phyloP scores from a whole-genome alignment of 1,139 yeast species.

The Suhomyces kunorum region DNA sequence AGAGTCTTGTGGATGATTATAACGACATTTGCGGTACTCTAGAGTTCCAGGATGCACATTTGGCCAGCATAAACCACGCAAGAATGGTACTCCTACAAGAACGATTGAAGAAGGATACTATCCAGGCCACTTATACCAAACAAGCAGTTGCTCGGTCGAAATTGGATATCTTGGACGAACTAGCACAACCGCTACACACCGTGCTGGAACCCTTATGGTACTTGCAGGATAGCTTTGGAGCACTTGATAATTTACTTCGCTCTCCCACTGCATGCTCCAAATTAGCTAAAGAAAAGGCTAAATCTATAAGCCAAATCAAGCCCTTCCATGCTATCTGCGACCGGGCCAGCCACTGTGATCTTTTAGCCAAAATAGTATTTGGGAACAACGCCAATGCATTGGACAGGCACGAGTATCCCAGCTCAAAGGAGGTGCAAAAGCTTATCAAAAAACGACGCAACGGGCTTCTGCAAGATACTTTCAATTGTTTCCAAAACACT shows the following conservation, averaged over 20 bases:
- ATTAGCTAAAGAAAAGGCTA: conserved; percentile 46
- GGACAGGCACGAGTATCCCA: conserved; percentile 6
- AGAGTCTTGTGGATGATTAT: conserved; percentile 21
- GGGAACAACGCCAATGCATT: conserved; percentile 20
- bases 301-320: conserved; percentile 33
- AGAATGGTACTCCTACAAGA: conserved; percentile 21
- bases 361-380: conserved; percentile 31
- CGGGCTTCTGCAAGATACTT: conserved; percentile 26
- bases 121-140: not conserved
- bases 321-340: conserved; percentile 59
- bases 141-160: not conserved
- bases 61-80: conserved; percentile 19
- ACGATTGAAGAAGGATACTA: not conserved
- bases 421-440: conserved; percentile 13
- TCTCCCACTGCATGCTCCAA: conserved; percentile 32
- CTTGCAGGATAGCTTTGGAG: conserved; percentile 7
- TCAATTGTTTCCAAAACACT: conserved; percentile 47
- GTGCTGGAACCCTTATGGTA: conserved; percentile 2
- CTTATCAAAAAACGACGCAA: conserved; percentile 16
- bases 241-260: conserved; percentile 20
- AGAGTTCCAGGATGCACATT: not conserved
- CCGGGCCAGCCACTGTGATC: conserved; percentile 44
- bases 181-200: conserved; percentile 21
- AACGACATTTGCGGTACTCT: conserved; percentile 26
- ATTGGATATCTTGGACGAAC: conserved; percentile 11